Base-by-base conservation (phyloP, 805 yeast species). In the Lipomyces mesembrius region DNA sequence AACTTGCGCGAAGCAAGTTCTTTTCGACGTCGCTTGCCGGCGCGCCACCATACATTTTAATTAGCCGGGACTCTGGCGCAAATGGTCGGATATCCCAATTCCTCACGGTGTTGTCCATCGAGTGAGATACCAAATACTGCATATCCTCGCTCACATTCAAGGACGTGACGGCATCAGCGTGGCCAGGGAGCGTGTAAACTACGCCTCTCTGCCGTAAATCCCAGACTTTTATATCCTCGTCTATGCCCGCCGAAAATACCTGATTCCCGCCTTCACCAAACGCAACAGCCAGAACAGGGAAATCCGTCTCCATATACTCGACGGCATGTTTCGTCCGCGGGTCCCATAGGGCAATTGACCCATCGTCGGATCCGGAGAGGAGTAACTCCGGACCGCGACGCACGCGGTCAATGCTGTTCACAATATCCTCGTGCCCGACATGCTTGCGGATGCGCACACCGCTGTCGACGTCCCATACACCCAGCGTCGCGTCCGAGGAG, bases 301-400 rank as follows among this genome's bases (percentile, higher is more conserved):
- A 88, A 1, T 82, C 82, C 0, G 88, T 82, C 27, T 78, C 75
- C 62, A 86, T 77, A 8, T 71, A 72, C 1, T 75, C 69, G 0
- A 82, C 78, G 1, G 83, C 79, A 2, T 73, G 71, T 71, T 85
- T 88, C n/a, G 83, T 80, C 64, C 92, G 77, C 29, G 80, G 76
- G 71, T 91, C 96, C 94, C 94, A 91, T 1, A 88, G 12, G 52
- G 79, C 79, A 0, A 84, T 79, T 2, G 77, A 66, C 0, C 92
- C 91, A 72, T 88, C 92, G 71, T 91, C 96, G 9, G 88, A 82
- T 3, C 85, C 91, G 49, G 90, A 83, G 2, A 84, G 82, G 4
- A 80, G 66, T 8, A 77, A 63, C 56, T 79, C 80, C 2, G 68
- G 61, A 22, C 74, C 78, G 8, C 73, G 74, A 29, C 78, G 75